Conservation (phyloP, 1,139 yeast species). For the Komagataea norvegica region DNA sequence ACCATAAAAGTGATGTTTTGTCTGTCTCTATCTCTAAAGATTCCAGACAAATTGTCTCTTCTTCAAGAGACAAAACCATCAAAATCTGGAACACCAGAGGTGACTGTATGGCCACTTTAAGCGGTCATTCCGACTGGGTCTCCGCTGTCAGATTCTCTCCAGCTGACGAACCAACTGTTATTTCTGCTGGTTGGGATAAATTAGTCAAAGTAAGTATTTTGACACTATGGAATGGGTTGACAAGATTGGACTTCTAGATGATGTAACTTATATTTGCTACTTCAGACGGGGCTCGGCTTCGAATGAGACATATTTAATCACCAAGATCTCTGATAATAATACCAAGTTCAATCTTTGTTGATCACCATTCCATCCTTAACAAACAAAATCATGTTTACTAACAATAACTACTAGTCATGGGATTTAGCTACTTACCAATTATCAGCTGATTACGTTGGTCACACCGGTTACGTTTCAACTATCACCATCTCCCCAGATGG, state of each 20-base stretch:
- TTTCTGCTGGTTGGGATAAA: constrained; percentile 99
- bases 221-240: background rate
- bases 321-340: constrained; percentile 93
- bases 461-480: constrained; percentile 98
- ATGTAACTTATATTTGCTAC: constrained; percentile 94
- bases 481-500: constrained; percentile 99
- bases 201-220: constrained; percentile 88
- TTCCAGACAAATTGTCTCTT: constrained; percentile 98
- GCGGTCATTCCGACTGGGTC: constrained; percentile 98
- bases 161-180: constrained; percentile 65
- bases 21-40: constrained; percentile 95
- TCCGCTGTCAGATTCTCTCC: constrained; percentile 95
- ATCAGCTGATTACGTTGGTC: constrained; percentile 97
- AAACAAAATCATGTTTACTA: constrained; percentile 28
- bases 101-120: constrained; percentile 92
- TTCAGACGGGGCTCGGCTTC: constrained; percentile 79
- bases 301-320: constrained; percentile 96
- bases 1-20: constrained; percentile 96
- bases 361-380: constrained; percentile 8
- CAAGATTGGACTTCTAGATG: constrained; percentile 37
- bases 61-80: constrained; percentile 98
- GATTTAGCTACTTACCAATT: constrained; percentile 82
- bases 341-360: background rate
- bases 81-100: constrained; percentile 99
- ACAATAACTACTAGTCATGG: constrained; percentile 70